Base-by-base conservation (phyloP, 306 rosid genomes). In the Rosa rugosa region DNA sequence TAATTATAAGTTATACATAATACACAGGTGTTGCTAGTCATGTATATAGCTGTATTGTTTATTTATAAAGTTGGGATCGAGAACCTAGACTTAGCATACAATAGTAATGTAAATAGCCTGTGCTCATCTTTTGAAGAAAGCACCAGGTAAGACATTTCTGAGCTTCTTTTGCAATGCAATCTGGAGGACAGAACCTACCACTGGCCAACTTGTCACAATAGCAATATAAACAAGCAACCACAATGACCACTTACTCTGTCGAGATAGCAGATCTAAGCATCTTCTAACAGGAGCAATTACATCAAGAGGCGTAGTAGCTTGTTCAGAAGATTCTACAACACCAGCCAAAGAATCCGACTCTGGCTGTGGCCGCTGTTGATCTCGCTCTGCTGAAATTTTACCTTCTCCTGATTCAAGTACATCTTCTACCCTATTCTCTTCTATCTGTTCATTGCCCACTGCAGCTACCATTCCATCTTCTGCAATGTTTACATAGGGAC, bases 401-500 rank as follows among this genome's bases (percentile, higher is more conserved):
- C 73, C 42, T 53, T 49, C 62, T 42, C 80, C 86, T 53, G n/a
- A 56, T 65, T 67, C 91, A 16, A 80, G 78, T 79, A 70, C 49
- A 71, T 88, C 91, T 76, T 88, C 84, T 62, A 50, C 76, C 7
- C 53, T 40, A 49, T 83, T 67, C 7, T 79, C 89, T 22, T 68
- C 68, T 60, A 75, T 71, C 83, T 71, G 90, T 74, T 84, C 92
- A 42, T 85, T 82, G 82, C 81, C 88, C 72, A 82, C 62, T 44
- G 98, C 97, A 73, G 92, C 89, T 54, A 95, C 97, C 99, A 91
- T 87, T 79, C 98, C 98, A 81, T 91, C 91, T 38, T 86, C 93
- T 9, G 88, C 67, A 27, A 92, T 79, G 56, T 90, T 91, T 50
- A 95, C 87, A 44, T 86, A 95, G 31, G 99, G 99, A 31, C 97